A percentile compares a stretch with the other conserved stretches of the same genome.
Conservation (phyloP, 768 basidiomycete genomes). For the Lentinus brumalis region DNA sequence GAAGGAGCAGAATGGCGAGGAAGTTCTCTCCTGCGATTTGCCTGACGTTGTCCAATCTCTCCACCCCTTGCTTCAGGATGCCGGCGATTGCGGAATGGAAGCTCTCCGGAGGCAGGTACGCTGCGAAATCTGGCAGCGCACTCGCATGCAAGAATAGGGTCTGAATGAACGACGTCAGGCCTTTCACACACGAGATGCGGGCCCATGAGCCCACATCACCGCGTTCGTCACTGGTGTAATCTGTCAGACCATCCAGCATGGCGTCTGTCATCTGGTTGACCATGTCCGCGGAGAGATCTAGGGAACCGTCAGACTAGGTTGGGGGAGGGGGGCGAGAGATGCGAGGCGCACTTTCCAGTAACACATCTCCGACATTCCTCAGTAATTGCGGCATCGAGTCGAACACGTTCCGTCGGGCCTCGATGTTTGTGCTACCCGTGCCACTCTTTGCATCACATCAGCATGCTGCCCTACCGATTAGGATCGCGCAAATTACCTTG, state of each 20-base stretch:
- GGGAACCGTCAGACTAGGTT: background rate
- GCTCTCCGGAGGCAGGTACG: conserved; percentile 59
- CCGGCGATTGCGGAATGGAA: conserved; percentile 63
- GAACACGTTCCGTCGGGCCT: conserved; percentile 60
- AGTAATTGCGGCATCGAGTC: conserved; percentile 52
- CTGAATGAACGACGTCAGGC: conserved; percentile 56
- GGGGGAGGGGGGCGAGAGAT: background rate
- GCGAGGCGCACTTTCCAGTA: conserved; percentile 43
- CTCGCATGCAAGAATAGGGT: conserved; percentile 50
- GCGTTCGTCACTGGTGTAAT: conserved; percentile 92
- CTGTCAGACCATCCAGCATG: conserved; percentile 72
- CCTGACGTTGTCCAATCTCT: conserved; percentile 89
- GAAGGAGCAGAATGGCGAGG: conserved; percentile 48
- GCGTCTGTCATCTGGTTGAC: conserved; percentile 55
- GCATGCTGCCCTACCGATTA: conserved; percentile 6
- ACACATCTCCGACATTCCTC: conserved; percentile 42
- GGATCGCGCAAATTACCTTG: conserved; percentile 42
- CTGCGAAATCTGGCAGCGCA: conserved; percentile 47
- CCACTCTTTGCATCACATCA: conserved; percentile 32
- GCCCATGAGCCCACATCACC: conserved; percentile 98
- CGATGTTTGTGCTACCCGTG: conserved; percentile 47
- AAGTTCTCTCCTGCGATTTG: conserved; percentile 74
- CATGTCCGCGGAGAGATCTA: conserved; percentile 51
- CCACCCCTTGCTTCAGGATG: conserved; percentile 86
- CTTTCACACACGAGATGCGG: conserved; percentile 74